Conservation (phyloP, 2,329 filamentous ascomycete genomes). For the Clonostachys chloroleuca region DNA sequence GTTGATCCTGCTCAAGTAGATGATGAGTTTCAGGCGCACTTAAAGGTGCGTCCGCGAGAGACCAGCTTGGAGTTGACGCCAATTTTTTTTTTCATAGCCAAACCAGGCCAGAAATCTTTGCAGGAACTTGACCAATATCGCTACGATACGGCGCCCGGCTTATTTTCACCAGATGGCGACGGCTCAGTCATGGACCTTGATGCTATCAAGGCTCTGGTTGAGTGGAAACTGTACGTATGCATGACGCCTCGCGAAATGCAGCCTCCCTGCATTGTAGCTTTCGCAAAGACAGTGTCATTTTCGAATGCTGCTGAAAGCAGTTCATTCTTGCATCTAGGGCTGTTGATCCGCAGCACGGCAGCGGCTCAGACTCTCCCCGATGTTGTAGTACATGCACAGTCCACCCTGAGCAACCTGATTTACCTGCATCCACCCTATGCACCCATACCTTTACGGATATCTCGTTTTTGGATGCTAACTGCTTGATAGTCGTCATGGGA, state of each 20-base stretch:
- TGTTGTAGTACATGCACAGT: not conserved
- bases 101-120: slow-evolving; percentile 45
- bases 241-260: not conserved
- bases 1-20: slow-evolving; percentile 6
- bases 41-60: no score
- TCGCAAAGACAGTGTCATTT: no score
- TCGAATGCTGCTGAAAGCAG: no score
- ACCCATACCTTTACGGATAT: not conserved
- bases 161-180: slow-evolving; percentile 30
- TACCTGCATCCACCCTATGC: not conserved
- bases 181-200: slow-evolving; percentile 42
- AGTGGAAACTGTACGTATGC: slow-evolving; percentile 65
- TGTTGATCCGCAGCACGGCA: not conserved
- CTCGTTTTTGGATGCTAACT: not conserved
- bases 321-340: no score
- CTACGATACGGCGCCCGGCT: slow-evolving; percentile 45
- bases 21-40: no score
- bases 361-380: not conserved
- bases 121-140: slow-evolving; percentile 56
- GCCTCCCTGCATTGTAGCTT: no score
- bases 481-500: slow-evolving; percentile 49
- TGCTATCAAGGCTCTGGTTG: slow-evolving; percentile 56
- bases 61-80: no score
- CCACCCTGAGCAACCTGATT: not conserved
- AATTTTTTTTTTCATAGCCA: slow-evolving; percentile 23